A percentile compares a stretch with the other conserved stretches of the same genome.
Evolutionary conservation across 2,329 filamentous ascomycete genomes (phyloP).

Genomic region (Aspergillus persii): DNA sequence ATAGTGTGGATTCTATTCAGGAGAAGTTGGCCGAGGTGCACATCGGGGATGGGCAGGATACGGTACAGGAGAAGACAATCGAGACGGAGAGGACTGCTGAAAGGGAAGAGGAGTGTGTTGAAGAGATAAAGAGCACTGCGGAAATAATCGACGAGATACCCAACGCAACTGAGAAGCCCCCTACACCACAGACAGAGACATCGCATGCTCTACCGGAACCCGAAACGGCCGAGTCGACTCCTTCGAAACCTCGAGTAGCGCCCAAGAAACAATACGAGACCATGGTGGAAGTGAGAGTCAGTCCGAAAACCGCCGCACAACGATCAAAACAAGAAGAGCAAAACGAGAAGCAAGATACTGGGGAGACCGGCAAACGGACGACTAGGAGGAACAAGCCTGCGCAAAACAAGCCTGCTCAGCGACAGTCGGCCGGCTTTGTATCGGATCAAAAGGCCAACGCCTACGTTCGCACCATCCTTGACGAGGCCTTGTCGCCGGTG

Average conservation of each 20-base stretch:
- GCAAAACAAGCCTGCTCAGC: conserved; percentile 17
- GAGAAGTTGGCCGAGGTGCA: conserved; percentile 28
- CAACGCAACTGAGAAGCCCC: not conserved
- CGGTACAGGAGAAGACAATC: not conserved
- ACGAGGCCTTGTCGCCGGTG: conserved; percentile 36
- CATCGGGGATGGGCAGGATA: conserved; percentile 18
- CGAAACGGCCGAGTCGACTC: not conserved
- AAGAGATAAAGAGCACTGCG: not conserved
- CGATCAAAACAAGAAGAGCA: not conserved
- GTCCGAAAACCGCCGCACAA: not conserved
- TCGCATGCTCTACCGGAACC: not conserved
- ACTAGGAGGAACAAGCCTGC: conserved; percentile 18
- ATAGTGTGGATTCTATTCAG: conserved; percentile 23
- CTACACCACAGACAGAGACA: not conserved
- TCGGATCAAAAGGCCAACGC: conserved; percentile 32
- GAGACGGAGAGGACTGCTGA: not conserved
- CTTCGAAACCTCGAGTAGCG: not conserved
- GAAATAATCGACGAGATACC: not conserved
- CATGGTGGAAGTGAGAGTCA: conserved; percentile 32
- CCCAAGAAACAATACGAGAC: conserved; percentile 16
- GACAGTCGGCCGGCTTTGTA: conserved; percentile 34
- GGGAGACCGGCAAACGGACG: conserved; percentile 10
- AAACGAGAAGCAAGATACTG: not conserved
- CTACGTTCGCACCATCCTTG: conserved; percentile 38
- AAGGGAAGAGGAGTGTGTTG: not conserved